Base-by-base conservation (phyloP, 345 rosid species). In the Populus deltoides region DNA sequence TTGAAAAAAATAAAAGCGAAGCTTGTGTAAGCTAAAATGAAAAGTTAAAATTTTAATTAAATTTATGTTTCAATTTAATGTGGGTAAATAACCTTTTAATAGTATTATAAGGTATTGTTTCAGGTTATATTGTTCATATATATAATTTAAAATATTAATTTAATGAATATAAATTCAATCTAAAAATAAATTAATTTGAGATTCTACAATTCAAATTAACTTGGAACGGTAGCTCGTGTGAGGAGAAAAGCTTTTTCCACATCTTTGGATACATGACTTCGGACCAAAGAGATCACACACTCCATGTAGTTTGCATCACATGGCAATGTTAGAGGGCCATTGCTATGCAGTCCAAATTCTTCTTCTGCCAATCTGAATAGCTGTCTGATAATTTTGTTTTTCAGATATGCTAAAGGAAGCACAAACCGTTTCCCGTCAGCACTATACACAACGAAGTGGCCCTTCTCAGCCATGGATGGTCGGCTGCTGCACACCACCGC, bases 371-470 rank as follows among this genome's bases (percentile, higher is more conserved):
- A 49, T 25, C 25, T 41, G 7, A 79, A 67, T n/a, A 67, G 73
- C n/a, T 79, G 77, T 53, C 55, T 55, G 15, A 73, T 18, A 27
- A 73, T 18, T 12, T n/a, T 12, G 29, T 67, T 74, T 29, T 68
- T 53, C 55, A 79, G 81, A 39, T 66, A 79, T 2, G 72, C 15
- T 10, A 79, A 31, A 0, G 81, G 81, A 35, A 79, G 29, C 55
- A 68, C 33, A 25, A 27, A 79, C 18, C 73, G 72, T 63, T 20
- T 73, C 25, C n/a, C 13, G 13, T 67, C 81, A 27, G 31, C 66
- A 1, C 61, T 73, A n/a, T 73, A 79, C 27, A 73, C 77, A 36
- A 79, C 68, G 67, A 79, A 79, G 57, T 68, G 77, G 4, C 81
- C 81, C 25, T 78, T 68, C 33, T 71, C 38, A 0, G 25, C 36